Base-by-base conservation (phyloP, 805 yeast genomes). In the Schwanniomyces polymorphus region DNA sequence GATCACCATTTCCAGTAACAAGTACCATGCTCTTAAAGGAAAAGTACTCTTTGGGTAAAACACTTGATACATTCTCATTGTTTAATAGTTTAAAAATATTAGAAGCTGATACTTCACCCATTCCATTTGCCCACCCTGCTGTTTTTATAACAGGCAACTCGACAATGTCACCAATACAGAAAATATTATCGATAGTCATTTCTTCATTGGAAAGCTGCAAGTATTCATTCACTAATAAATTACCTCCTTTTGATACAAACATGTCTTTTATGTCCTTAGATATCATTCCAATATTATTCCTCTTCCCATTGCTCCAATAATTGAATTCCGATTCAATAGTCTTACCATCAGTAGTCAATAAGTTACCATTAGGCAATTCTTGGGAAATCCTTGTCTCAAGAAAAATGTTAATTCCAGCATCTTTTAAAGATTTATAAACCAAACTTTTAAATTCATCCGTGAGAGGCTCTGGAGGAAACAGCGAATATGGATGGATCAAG, bases 121-220 rank as follows among this genome's bases (percentile, higher is more conserved):
- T 68, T 52, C 68, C 71, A 56, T 70, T 61, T 3, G 76, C 76
- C 77, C 77, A 72, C 2, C 77, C 77, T 2, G 77, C 76, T 38
- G 71, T 65, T 55, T 72, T 72, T 50, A 72, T 69, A 43, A 70
- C 68, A 26, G 74, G 70, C 27, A 65, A 46, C 38, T 72, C 74
- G 4, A 69, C 71, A 48, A 72, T 54, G 50, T 72, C 76, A 5
- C 77, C 77, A 21, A 71, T 45, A 29, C 58, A 68, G 46, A 72
- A 72, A 41, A 72, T 54, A 46, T 68, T 61, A 14, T 49, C 55
- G 9, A 61, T 26, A 25, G 50, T 50, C 2, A 48, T 48, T 9
- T 48, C 56, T 4, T 53, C 51, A 49, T 52, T 56, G 11, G 56
- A 44, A 29, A 71, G 56, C 47, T 72, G 77, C 28, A 70, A 56